Evolutionary conservation across 108 stramenopile genomes (phyloP), one percentile per base, ranked within the genome.

Genomic region (Nannochloropsis salina): DNA sequence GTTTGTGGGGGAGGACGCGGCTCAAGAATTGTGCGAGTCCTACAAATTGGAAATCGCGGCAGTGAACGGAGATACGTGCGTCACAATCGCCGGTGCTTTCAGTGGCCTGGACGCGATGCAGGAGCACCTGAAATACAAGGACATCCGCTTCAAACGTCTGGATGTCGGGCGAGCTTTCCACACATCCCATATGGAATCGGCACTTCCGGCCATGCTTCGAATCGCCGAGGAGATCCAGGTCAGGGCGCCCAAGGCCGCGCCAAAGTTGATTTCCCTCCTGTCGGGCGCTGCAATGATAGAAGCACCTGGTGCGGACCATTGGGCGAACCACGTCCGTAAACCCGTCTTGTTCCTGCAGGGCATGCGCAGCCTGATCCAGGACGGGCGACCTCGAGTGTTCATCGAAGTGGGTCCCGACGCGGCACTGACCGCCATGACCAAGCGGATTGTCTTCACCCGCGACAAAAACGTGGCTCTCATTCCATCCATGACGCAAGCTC

Each of bases 271-370:
- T n/a, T 74, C 61, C 61, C 61, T 74, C 1, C 61, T 74, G 20
- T 4, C 61, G 61, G 61, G 61, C 61, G 61, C 20, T n/a, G 20
- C n/a, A 0, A 74, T 74, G 61, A 74, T n/a, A 74, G 61, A 74
- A 8, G 61, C 61, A n/a, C 61, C 61, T 74, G 61, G 61, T 15
- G 20, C 6, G n/a, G 61, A 74, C 3, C 61, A 74, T n/a, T 74
- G 61, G 61, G 61, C 61, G 61, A n/a, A 74, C 4, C 61, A 74
- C 61, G 61, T 74, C n/a, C 61, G 61, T n/a, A 74, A 74, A n/a
- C 61, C 61, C 61, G 61, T 74, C 20, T n/a, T 74, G 3, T 74
- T 74, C 61, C 61, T 74, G 8, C 61, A 74, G 61, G 61, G 61
- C 61, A 74, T 74, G 61, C 61, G 8, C n/a, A 74, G 61, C 61